Evolutionary conservation across 2,329 filamentous ascomycete genomes (phyloP).

Genomic region (Colletotrichum karsti): DNA sequence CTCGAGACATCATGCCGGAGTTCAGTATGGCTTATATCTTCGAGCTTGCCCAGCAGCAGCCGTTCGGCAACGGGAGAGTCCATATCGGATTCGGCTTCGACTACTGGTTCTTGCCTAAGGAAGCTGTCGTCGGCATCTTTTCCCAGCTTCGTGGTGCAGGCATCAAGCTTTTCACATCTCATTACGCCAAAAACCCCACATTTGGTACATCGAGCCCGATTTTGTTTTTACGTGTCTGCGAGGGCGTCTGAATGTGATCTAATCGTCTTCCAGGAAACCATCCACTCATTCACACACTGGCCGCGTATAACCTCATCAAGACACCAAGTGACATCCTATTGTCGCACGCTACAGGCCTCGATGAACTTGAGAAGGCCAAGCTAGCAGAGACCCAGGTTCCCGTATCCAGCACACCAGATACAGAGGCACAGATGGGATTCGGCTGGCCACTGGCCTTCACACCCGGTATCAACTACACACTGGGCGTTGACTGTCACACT

Average conservation of each 20-base stretch:
- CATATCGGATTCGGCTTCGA: background rate
- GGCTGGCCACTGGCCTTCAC: slow-evolving; percentile 43
- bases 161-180: background rate
- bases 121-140: background rate
- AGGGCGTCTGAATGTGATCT: background rate
- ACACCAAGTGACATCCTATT: background rate
- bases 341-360: background rate
- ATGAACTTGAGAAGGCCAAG: background rate
- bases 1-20: background rate
- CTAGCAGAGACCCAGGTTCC: background rate
- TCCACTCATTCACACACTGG: background rate
- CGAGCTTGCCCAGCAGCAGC: background rate
- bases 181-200: background rate
- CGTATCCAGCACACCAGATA: background rate
- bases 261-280: background rate
- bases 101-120: background rate
- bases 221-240: background rate
- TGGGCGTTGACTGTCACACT: slow-evolving; percentile 33
- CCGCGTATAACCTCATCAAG: background rate
- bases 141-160: background rate
- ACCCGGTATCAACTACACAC: slow-evolving; percentile 32
- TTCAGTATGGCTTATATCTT: background rate
- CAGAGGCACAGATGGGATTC: background rate
- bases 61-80: background rate
- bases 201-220: background rate